These are phyloP conservation scores for Barnettozyma vustinii DNA, from an alignment of 805 yeast species.

Conservation along the genomic window DNA sequence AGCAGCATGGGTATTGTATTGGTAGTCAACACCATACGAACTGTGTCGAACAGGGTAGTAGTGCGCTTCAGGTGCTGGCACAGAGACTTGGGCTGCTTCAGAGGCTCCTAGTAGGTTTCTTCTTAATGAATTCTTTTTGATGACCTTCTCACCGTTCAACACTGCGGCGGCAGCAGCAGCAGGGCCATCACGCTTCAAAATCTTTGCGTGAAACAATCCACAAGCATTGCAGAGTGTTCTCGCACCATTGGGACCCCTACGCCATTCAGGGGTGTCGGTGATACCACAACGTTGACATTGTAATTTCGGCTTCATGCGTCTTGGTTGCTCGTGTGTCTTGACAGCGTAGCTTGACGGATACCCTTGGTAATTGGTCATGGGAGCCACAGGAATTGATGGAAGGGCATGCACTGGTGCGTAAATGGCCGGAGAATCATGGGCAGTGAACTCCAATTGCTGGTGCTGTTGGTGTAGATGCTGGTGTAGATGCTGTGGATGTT, in stretches of 20 bases:
- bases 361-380: not conserved
- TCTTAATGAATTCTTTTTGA: conserved; percentile 8
- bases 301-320: conserved; percentile 9
- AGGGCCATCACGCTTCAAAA: conserved; percentile 41
- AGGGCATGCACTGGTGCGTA: not conserved
- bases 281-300: conserved; percentile 46
- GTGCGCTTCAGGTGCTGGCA: not conserved
- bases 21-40: not conserved
- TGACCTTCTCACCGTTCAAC: conserved; percentile 8
- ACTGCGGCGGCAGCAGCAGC: conserved; percentile 25
- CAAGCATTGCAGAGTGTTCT: conserved; percentile 80
- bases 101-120: not conserved
- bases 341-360: not conserved
- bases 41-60: not conserved
- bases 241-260: conserved; percentile 75
- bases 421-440: not conserved
- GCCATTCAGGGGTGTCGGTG: conserved; percentile 74
- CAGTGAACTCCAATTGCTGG: not conserved
- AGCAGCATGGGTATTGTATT: not conserved
- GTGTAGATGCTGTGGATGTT: not conserved
- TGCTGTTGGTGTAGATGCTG: no score
- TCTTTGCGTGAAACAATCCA: conserved; percentile 68
- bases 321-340: not conserved
- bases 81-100: not conserved
- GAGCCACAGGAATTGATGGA: not conserved